Evolutionary conservation across 345 rosid species (phyloP), one percentile per base, ranked within the genome.

Genomic region (Pugionium dolabratum): DNA sequence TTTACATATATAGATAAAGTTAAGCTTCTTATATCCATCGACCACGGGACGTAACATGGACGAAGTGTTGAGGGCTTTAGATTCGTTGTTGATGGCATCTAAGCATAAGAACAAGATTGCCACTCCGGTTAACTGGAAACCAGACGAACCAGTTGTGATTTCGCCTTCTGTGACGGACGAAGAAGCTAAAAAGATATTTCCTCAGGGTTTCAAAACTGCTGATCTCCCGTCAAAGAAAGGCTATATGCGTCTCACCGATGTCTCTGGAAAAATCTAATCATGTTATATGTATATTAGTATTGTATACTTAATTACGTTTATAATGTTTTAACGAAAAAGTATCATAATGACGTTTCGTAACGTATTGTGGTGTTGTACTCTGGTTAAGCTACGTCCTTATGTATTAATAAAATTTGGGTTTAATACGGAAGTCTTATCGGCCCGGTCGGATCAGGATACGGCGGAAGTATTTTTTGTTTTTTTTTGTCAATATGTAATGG

Each of bases 51-150:
- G 89, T 67, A 90, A 86, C 83, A 82, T 88, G 78, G 93, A 86
- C 26, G 97, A 85, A 55, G 91, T 85, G 52, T 18, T 83, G 67
- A 82, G 97, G 65, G 97, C 77, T 31, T n/a, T 88, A 58, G 97
- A 90, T 27, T 86, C 95, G 0, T 77, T 88, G 57, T 79, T 81
- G 78, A 71, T 55, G 70, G 83, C 81, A 4, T 4, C 77, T 0
- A 81, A 82, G 73, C 77, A 81, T 75, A 75, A 81, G 56, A 78
- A 82, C 83, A 88, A 79, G 78, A 70, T 93, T 1, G 87, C 96
- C 0, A 93, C 96, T 2, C 92, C 88, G 3, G 91, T 70, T 8
- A 72, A 90, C 87, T 90, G 98, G 96, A 90, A 86, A 54, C 84
- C 75, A 6, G 87, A 86, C 9, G 91, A 90, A 9, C 77, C 84